Percentiles rank a stretch among this genome's conserved stretches.
Evolutionary conservation across 495 filamentous ascomycete genomes (phyloP).

Genomic region (Corynascus novoguineensis): DNA sequence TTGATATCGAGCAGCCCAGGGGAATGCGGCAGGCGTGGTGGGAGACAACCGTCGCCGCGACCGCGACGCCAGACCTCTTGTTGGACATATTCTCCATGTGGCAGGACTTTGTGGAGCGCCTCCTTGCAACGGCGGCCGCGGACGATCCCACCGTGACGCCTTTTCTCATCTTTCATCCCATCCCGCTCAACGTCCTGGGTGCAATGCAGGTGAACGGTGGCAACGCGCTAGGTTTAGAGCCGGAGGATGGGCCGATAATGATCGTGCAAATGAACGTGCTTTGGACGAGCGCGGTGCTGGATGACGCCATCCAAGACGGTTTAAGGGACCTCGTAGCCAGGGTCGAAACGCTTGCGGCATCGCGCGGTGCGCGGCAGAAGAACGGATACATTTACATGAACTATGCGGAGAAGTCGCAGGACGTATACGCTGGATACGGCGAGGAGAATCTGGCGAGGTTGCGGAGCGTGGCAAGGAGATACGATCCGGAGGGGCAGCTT

Average conservation of each 20-base stretch:
- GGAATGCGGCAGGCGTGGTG: constrained; percentile 20
- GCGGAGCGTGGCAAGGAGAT: constrained; percentile 35
- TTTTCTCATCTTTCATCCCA: constrained; percentile 21
- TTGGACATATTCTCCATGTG: constrained; percentile 19
- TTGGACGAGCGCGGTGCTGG: constrained; percentile 16
- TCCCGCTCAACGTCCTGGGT: constrained; percentile 22
- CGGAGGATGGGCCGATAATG: constrained; percentile 22
- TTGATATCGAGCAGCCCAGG: constrained; percentile 10
- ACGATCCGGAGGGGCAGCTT: constrained; percentile 39
- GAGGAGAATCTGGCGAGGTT: constrained; percentile 31
- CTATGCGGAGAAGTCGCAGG: constrained; percentile 39
- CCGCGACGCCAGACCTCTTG: constrained; percentile 14
- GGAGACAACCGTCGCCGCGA: constrained; percentile 16
- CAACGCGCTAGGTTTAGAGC: constrained; percentile 28
- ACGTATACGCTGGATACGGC: constrained; percentile 44
- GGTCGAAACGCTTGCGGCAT: constrained; percentile 37
- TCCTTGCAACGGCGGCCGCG: constrained; percentile 10
- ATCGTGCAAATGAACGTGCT: constrained; percentile 19
- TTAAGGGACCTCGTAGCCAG: constrained; percentile 28
- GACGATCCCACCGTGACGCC: constrained; percentile 12
- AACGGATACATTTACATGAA: constrained; percentile 56
- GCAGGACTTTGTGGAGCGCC: constrained; percentile 9
- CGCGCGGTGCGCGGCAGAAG: constrained; percentile 29
- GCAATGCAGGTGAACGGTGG: constrained; percentile 30
- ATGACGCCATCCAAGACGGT: constrained; percentile 27